Conservation (phyloP, 352 stramenopile species). For the Phytophthora multivora region DNA sequence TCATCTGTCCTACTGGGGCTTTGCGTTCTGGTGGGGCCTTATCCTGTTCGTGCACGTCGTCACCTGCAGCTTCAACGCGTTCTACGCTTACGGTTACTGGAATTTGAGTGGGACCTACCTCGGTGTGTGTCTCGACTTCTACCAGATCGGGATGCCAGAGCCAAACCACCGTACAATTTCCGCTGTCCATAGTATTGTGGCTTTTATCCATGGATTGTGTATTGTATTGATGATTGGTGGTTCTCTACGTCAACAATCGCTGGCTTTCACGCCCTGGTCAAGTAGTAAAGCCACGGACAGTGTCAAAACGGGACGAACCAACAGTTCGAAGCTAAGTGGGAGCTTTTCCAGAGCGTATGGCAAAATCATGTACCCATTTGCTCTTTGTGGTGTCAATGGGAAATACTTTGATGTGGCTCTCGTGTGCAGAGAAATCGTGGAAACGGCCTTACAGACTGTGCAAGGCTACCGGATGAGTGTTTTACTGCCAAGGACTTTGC, state of each 20-base stretch:
- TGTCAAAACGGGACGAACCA: not conserved
- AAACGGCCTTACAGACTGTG: slow-evolving; percentile 30
- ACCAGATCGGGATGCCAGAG: slow-evolving; percentile 28
- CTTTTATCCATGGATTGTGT: slow-evolving; percentile 23
- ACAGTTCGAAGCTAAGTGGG: slow-evolving; percentile 1
- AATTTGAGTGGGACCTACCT: slow-evolving; percentile 20
- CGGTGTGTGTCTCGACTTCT: slow-evolving; percentile 34
- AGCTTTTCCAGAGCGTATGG: slow-evolving; percentile 1
- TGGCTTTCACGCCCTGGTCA: slow-evolving; percentile 26
- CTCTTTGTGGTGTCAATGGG: slow-evolving; percentile 30
- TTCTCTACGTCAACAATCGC: slow-evolving; percentile 6
- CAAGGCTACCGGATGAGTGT: slow-evolving; percentile 38
- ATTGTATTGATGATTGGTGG: slow-evolving; percentile 23
- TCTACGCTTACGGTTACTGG: slow-evolving; percentile 35
- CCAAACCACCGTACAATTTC: slow-evolving; percentile 23
- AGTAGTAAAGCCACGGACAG: not conserved
- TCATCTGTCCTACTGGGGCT: slow-evolving; percentile 16
- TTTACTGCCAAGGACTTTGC: slow-evolving; percentile 19
- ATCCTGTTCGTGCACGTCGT: slow-evolving; percentile 24
- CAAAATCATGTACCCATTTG: slow-evolving; percentile 8
- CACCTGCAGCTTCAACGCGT: slow-evolving; percentile 17
- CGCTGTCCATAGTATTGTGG: slow-evolving; percentile 27
- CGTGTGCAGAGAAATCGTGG: slow-evolving; percentile 23
- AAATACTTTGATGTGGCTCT: slow-evolving; percentile 28
- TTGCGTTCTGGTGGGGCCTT: slow-evolving; percentile 24